Evolutionary conservation across 2,329 filamentous ascomycete genomes (phyloP), one percentile per base, ranked within the genome.

Genomic region (Periconia sp.): DNA sequence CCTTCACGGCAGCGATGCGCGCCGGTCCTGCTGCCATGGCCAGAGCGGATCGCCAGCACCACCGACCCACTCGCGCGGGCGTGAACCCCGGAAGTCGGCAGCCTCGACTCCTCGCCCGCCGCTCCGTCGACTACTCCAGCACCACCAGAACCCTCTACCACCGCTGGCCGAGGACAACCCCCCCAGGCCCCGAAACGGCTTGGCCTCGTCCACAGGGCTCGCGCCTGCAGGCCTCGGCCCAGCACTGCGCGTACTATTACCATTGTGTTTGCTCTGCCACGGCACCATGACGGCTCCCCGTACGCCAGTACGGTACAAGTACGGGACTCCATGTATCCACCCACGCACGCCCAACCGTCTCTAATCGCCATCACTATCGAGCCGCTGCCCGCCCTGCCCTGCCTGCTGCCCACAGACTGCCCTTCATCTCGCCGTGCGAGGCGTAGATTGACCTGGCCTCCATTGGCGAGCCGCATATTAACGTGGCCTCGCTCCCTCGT

Each of bases 401-500:
- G 26, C 46, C 42, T 39, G 23, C 42, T 31, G 24, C 35, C 21
- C 15, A 44, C 28, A 36, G 17, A 44, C 39, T 28, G 36, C 33
- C 17, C 21, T 34, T 52, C 52, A 52, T 52, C 41, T 47, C 43
- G 46, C 42, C 41, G 43, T 33, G 38, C 38, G 28, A 25, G 22
- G 28, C 24, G 43, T 51, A 54, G 44, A 55, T 50, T 50, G 48
- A 32, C 24, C 40, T 41, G 36, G 25, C 37, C 43, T 48, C 49
- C 40, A 50, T 48, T 44, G 48, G 47, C 39, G 44, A 45, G 29
- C 25, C 18, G 31, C 39, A 50, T 28, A 58, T 56, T 54, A 56
- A 58, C 47, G 36, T 31, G 30, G 28, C 11, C 17, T 21, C 40
- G 33, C 42, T 43, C 40, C 13, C 43, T 43, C 37, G 38, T 50